Evolutionary conservation across 495 filamentous ascomycete species (phyloP).

Genomic region (Tuber umbilicatum): DNA sequence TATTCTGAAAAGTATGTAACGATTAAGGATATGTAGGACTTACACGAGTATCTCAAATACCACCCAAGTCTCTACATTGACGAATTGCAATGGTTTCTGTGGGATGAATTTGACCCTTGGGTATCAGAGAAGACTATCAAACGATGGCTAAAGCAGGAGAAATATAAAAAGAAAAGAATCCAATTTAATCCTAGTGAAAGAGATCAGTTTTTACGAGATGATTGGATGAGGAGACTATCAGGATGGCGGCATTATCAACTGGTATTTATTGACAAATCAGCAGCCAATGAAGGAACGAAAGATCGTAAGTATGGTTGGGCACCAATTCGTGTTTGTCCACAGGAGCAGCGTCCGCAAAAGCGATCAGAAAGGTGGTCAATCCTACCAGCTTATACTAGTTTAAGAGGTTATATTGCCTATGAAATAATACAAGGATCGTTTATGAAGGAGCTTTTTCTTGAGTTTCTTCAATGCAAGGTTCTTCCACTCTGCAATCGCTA

Average conservation of each 20-base stretch:
- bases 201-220: neutral
- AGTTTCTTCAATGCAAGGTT: neutral
- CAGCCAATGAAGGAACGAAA: neutral
- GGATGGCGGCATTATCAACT: neutral
- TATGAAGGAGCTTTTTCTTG: neutral
- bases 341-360: neutral
- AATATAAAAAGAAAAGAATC: no score
- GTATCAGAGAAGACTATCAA: no score
- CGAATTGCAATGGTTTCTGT: no score
- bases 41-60: no score
- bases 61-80: no score
- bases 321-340: neutral
- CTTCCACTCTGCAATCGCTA: no score
- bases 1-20: no score
- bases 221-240: neutral
- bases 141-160: no score
- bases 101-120: no score
- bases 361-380: neutral
- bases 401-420: neutral
- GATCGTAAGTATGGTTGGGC: slow-evolving; percentile 3
- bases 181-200: no score
- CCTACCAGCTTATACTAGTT: neutral
- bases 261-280: slow-evolving; percentile 6
- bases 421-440: neutral
- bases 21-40: no score